Base-by-base conservation (phyloP, 2,329 filamentous ascomycete genomes). In the Metarhizium brunneum region DNA sequence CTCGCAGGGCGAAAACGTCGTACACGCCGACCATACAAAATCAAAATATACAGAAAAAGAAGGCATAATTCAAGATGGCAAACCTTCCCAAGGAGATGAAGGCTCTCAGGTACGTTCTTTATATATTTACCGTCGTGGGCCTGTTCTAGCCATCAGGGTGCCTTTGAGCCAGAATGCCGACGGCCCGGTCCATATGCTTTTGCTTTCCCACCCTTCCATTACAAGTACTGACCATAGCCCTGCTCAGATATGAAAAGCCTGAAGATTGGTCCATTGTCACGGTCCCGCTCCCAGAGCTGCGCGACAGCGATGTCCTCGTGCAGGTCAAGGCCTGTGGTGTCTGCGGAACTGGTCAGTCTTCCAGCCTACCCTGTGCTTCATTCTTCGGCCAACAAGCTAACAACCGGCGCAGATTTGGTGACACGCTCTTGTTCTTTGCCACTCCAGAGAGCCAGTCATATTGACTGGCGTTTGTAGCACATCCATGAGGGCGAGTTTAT, bases 401-500 rank as follows among this genome's bases (percentile, higher is more conserved):
- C 48, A 47, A 25, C 4, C 18, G 49, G 36, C 32, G 45, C 54
- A 72, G 71, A 73, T 62, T 58, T 73, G 66, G 71, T 73, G 25
- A 67, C 63, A 59, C 57, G 30, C 10, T 3, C 16, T 18, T n/a
- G 5, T 25, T 25, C 18, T 10, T 25, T 13, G 5, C 45, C 7
- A 5, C 6, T 25, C 42, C 25, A 4, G 25, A 25, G 25, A 16
- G 16, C n/a, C 16, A 6, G 42, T 25, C 42, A 48, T 48, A 11
- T 13, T 13, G 13, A 30, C 29, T 32, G 3, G 10, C 5, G 5
- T 10, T 25, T 14, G 20, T 54, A 67, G 67, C 81, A 85, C 64
- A 84, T 84, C 63, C 84, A 87, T 65, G 81, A 87, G 68, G 85
- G 85, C 64, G 84, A 87, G 71, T 88, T 88, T 62, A 76, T 76